These are phyloP conservation scores for Dactylellina cionopaga DNA, from an alignment of 2,329 filamentous ascomycete genomes.

Conservation along the genomic window DNA sequence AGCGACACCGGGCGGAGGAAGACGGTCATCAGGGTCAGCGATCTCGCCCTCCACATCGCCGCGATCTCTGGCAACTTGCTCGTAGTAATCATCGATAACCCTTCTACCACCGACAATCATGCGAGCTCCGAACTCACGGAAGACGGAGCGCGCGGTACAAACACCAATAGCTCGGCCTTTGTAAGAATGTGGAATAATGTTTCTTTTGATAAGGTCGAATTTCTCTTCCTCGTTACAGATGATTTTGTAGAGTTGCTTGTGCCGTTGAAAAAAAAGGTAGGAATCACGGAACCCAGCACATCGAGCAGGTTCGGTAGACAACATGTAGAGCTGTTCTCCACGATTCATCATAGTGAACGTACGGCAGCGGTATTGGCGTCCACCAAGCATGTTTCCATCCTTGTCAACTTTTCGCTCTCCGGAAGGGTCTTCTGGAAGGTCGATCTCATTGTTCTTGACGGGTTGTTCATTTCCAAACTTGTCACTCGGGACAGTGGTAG, in stretches of 20 bases:
- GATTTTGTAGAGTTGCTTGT: constrained; percentile 94
- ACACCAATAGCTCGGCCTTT: constrained; percentile 97
- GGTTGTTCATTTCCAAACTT: constrained; percentile 92
- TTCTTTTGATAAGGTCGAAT: constrained; percentile 90
- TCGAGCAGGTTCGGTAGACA: constrained; percentile 94
- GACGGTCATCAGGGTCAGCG: constrained; percentile 85
- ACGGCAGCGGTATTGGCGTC: constrained; percentile 87
- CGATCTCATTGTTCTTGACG: constrained; percentile 90
- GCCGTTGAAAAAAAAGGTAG: constrained; percentile 99
- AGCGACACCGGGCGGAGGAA: constrained; percentile 74
- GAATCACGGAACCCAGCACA: constrained; percentile 94
- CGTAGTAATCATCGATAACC: constrained; percentile 89
- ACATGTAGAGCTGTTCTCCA: constrained; percentile 96
- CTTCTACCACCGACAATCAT: constrained; percentile 92
- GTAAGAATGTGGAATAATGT: constrained; percentile 97
- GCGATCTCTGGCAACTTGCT: constrained; percentile 75
- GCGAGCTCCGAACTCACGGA: constrained; percentile 92
- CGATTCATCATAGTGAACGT: constrained; percentile 93
- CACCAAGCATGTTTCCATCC: constrained; percentile 80
- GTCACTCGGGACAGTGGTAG: constrained; percentile 85
- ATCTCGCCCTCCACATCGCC: constrained; percentile 88
- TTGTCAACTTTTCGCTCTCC: constrained; percentile 95
- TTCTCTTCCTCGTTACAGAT: constrained; percentile 96
- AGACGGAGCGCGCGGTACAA: constrained; percentile 94
- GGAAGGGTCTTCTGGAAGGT: constrained; percentile 83